Percentiles rank a stretch among this genome's conserved stretches.
phyloP scores from a whole-genome alignment of 441 rosid species.

The Rhodomyrtus psidioides region DNA sequence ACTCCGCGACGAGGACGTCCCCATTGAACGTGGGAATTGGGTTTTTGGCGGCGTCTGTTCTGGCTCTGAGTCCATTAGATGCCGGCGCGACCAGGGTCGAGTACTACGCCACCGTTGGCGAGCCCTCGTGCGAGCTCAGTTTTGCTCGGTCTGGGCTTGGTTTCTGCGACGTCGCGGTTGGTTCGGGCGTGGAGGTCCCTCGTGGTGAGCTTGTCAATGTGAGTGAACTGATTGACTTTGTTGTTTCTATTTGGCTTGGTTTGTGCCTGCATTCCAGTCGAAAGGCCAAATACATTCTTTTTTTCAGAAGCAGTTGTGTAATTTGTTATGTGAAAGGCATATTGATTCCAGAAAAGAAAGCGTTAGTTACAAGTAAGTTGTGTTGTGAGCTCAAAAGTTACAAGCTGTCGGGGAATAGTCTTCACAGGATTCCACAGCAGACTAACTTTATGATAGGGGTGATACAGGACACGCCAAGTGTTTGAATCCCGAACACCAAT shows the following conservation, averaged over 20 bases:
- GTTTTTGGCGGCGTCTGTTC: slow-evolving; percentile 56
- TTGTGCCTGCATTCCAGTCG: not conserved
- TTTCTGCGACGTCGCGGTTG: slow-evolving; percentile 61
- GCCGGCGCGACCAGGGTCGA: slow-evolving; percentile 81
- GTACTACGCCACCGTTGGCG: slow-evolving; percentile 80
- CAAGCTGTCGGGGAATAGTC: not conserved
- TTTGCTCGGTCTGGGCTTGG: slow-evolving; percentile 76
- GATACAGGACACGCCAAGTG: not conserved
- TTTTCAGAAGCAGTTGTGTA: not conserved
- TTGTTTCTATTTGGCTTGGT: not conserved
- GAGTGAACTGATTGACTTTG: slow-evolving; percentile 7
- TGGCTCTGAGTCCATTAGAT: slow-evolving; percentile 47
- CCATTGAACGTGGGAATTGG: slow-evolving; percentile 45
- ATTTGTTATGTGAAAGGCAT: not conserved
- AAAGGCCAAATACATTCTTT: not conserved
- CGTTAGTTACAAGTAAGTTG: not conserved
- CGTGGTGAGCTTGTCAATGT: slow-evolving; percentile 70
- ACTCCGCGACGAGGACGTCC: slow-evolving; percentile 21
- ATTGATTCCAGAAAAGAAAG: not conserved
- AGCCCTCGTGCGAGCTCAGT: slow-evolving; percentile 63
- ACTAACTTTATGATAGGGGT: not conserved
- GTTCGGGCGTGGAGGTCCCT: slow-evolving; percentile 61
- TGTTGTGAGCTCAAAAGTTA: not conserved
- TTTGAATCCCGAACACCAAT: not conserved
- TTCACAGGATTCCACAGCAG: not conserved